Evolutionary conservation across 202 grass and related monocot genomes (phyloP), one percentile per base, ranked within the genome.

Genomic region (Dendrocalamus latiflorus): DNA sequence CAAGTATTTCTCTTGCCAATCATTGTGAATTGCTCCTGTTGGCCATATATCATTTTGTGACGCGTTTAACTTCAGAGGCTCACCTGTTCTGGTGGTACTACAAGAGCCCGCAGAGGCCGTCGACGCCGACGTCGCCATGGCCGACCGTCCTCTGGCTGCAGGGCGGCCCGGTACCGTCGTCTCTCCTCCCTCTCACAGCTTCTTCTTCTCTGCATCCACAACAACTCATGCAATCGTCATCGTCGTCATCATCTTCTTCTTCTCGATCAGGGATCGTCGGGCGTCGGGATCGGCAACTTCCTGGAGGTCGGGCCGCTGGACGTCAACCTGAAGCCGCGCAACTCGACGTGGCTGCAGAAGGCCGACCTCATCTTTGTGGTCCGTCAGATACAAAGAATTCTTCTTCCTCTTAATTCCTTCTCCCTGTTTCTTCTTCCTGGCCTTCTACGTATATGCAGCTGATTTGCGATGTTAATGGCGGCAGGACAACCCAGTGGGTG

Each of bases 21-120:
- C 8, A 8, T 15, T 41, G 24, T 56, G 30, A 1, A 4, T 70
- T 71, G 74, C 4, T 41, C 57, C 47, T 9, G 8, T 9, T 43
- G 64, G 24, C 37, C 14, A 74, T 53, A 0, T 6, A 26, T 26
- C 12, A 38, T 18, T 17, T n/a, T 64, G 8, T 44, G 11, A 12
- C 42, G 42, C 42, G 42, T 44, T 44, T 44, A 0, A 12, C 42
- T 11, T 42, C 82, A 92, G 90, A 80, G 56, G 84, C 90, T 8
- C 84, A 92, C 82, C 83, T 92, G 70, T 92, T 92, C 74, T 92
- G 90, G 90, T 92, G 87, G 90, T 78, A 77, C 57, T 92, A 92
- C 68, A 86, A 66, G 75, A 92, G 90, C 64, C 87, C 84, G 0
- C 73, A 83, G 56, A 72, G 74, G 28, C 20, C 54, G 15, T 65